A percentile compares a stretch with the other conserved stretches of the same genome.
Evolutionary conservation across 2,329 filamentous ascomycete species (phyloP).

Genomic region (Botryosphaeria dothidea): DNA sequence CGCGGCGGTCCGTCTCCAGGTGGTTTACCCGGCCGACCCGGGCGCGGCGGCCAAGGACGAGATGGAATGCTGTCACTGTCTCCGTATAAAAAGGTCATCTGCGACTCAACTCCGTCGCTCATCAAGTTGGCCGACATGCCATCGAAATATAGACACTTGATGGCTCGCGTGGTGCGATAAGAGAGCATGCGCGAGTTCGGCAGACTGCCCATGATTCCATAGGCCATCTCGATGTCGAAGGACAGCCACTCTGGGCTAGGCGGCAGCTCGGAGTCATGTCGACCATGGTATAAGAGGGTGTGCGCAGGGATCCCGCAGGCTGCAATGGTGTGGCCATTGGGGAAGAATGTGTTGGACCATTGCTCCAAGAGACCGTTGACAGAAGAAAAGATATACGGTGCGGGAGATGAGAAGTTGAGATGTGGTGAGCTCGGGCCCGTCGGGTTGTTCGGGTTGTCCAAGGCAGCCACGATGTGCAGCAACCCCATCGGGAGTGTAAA

Average conservation of each 20-base stretch:
- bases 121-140: slow-evolving; percentile 53
- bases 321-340: slow-evolving; percentile 51
- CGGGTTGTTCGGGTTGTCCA: not conserved
- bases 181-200: slow-evolving; percentile 50
- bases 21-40: not conserved
- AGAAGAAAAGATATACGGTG: slow-evolving; percentile 53
- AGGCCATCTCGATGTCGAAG: slow-evolving; percentile 57
- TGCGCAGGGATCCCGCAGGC: slow-evolving; percentile 49
- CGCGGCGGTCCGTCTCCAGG: slow-evolving; percentile 5
- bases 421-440: not conserved
- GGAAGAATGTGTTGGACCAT: slow-evolving; percentile 55
- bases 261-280: slow-evolving; percentile 42
- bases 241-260: slow-evolving; percentile 55
- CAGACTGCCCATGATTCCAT: slow-evolving; percentile 52
- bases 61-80: slow-evolving; percentile 40
- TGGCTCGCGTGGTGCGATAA: slow-evolving; percentile 48
- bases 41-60: not conserved
- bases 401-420: slow-evolving; percentile 51
- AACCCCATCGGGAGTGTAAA: not conserved
- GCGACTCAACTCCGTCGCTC: slow-evolving; percentile 49
- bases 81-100: slow-evolving; percentile 54
- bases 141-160: slow-evolving; percentile 53
- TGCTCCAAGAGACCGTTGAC: slow-evolving; percentile 50
- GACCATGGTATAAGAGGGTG: slow-evolving; percentile 53
- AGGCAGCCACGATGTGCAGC: not conserved